A percentile compares a stretch with the other conserved stretches of the same genome.
phyloP scores from a whole-genome alignment of 2,329 filamentous ascomycete genomes.

The Blastomyces gilchristii region DNA sequence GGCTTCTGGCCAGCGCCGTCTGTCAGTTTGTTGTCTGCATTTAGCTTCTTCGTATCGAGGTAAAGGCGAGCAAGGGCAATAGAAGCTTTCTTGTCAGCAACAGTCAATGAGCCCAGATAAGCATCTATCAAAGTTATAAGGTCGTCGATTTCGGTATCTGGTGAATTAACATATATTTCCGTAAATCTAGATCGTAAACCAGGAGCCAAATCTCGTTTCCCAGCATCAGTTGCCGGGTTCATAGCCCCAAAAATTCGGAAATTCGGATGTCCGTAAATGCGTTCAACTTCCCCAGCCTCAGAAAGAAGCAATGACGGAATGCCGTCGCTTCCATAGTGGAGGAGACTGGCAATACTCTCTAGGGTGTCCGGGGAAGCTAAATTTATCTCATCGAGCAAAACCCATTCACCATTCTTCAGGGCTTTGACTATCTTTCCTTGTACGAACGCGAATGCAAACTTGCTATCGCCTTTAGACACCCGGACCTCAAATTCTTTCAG shows the following conservation, averaged over 20 bases:
- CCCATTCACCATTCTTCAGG: conserved; percentile 93
- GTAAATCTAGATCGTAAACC: conserved; percentile 88
- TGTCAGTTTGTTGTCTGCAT: conserved; percentile 72
- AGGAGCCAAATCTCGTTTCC: conserved; percentile 84
- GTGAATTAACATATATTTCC: conserved; percentile 86
- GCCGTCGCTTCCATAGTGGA: conserved; percentile 60
- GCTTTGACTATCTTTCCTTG: conserved; percentile 95
- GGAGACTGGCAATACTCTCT: conserved; percentile 81
- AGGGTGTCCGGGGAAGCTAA: conserved; percentile 88
- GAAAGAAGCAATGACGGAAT: conserved; percentile 77
- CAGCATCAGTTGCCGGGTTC: conserved; percentile 96
- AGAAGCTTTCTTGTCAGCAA: conserved; percentile 61
- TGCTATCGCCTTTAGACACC: conserved; percentile 57
- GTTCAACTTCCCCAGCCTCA: conserved; percentile 86
- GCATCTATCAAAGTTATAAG: conserved; percentile 78
- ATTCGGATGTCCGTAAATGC: conserved; percentile 77
- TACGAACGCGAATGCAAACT: conserved; percentile 88
- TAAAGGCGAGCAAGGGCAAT: conserved; percentile 81
- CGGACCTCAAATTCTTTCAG: conserved; percentile 73
- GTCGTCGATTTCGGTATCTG: conserved; percentile 77
- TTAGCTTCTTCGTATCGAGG: conserved; percentile 71
- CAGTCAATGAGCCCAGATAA: conserved; percentile 65
- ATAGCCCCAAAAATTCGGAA: conserved; percentile 97
- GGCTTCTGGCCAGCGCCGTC: conserved; percentile 94
- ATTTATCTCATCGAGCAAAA: conserved; percentile 94